phyloP scores from a whole-genome alignment of 108 stramenopile species.

The Skeletonema grethae region DNA sequence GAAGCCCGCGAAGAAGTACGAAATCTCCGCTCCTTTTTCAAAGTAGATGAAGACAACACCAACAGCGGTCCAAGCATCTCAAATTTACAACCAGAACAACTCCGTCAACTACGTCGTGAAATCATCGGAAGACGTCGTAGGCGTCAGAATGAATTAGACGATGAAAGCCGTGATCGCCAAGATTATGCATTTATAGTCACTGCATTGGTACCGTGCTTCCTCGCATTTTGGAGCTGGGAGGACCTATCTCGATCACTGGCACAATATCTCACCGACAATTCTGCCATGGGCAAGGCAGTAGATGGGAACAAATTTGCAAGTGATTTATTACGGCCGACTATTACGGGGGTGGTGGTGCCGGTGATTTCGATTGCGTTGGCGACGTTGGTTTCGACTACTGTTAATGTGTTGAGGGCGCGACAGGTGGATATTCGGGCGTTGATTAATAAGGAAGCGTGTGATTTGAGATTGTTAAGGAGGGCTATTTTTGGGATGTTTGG shows the following conservation, averaged over 20 bases:
- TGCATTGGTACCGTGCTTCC: slow-evolving; percentile 17
- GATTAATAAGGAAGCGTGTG: slow-evolving; percentile 50
- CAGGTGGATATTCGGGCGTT: slow-evolving; percentile 33
- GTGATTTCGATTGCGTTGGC: slow-evolving; percentile 45
- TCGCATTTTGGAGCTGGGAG: slow-evolving; percentile 30
- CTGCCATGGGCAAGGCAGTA: not conserved
- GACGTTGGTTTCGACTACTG: slow-evolving; percentile 36
- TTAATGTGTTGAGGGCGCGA: slow-evolving; percentile 40
- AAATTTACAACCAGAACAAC: not conserved
- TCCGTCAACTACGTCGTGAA: not conserved
- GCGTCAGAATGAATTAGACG: slow-evolving; percentile 6
- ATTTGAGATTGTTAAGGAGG: slow-evolving; percentile 33
- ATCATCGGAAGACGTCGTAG: not conserved
- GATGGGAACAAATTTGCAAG: slow-evolving; percentile 25
- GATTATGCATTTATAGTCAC: slow-evolving; percentile 24
- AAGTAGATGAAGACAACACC: not conserved
- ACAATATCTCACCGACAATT: slow-evolving; percentile 7
- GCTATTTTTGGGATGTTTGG: slow-evolving; percentile 47
- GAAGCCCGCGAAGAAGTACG: not conserved
- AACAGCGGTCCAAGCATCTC: not conserved
- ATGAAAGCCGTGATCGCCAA: slow-evolving; percentile 17
- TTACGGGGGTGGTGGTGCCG: slow-evolving; percentile 47
- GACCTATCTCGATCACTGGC: slow-evolving; percentile 17
- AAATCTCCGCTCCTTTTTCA: not conserved
- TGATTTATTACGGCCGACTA: slow-evolving; percentile 31